Conservation (phyloP, 2,329 filamentous ascomycete genomes). For the Hymenoscyphus fructigenus region DNA sequence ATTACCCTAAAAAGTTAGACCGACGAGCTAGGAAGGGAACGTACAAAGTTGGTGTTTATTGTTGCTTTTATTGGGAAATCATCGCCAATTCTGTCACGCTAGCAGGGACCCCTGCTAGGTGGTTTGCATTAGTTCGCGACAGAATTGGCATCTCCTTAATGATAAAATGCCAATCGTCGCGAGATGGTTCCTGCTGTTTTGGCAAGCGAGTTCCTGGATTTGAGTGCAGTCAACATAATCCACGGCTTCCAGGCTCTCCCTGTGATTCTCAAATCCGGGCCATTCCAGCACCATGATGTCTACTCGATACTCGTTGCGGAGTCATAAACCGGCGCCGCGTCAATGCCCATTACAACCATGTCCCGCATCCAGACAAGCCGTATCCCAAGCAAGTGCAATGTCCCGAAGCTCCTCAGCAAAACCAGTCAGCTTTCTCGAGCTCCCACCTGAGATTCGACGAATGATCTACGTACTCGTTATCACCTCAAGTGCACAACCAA, state of each 20-base stretch:
- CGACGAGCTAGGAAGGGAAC: no score
- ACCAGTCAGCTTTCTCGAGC: not conserved
- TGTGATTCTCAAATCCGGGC: not conserved
- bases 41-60: no score
- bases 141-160: no score
- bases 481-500: not conserved
- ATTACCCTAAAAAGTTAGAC: no score
- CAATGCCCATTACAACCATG: not conserved
- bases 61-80: no score
- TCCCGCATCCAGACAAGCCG: not conserved
- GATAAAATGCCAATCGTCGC: not conserved
- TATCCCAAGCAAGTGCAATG: not conserved
- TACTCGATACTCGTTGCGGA: not conserved
- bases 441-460: not conserved
- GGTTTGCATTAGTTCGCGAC: no score
- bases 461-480: not conserved
- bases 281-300: not conserved
- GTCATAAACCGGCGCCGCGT: not conserved
- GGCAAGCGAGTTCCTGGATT: not conserved
- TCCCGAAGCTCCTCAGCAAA: not conserved
- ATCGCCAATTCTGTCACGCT: no score
- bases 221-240: not conserved
- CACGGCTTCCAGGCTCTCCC: not conserved
- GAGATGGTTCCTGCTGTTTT: not conserved
- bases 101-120: no score